Evolutionary conservation across 139 green algal species (phyloP).

Genomic region (Tetratostichococcus sp.): DNA sequence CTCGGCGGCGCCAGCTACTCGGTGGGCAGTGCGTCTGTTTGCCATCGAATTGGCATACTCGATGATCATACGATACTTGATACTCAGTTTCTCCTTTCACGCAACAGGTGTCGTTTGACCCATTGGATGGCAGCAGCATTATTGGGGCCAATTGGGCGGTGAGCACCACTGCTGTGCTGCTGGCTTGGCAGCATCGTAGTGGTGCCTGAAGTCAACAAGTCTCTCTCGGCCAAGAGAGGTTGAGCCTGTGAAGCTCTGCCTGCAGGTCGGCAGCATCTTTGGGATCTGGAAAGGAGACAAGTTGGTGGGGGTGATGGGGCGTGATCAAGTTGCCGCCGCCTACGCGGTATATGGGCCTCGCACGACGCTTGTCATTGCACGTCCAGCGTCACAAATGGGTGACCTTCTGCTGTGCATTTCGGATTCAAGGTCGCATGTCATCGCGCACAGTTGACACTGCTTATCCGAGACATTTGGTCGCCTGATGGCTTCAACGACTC

Average conservation of each 20-base stretch:
- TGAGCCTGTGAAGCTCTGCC: too few relatives aligned
- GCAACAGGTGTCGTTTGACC: constrained; percentile 76
- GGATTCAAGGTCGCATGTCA: too few relatives aligned
- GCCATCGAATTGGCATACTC: too few relatives aligned
- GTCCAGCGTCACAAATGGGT: constrained; percentile 14
- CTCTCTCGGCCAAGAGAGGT: too few relatives aligned
- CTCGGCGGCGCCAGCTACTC: constrained; percentile 48
- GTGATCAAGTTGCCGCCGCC: constrained; percentile 59
- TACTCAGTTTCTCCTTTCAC: neutral
- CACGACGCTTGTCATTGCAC: constrained; percentile 69
- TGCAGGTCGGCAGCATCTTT: constrained; percentile 71
- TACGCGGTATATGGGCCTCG: constrained; percentile 79
- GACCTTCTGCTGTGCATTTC: neutral
- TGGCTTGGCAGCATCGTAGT: neutral
- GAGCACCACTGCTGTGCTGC: neutral
- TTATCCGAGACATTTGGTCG: too few relatives aligned
- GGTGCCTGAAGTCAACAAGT: too few relatives aligned
- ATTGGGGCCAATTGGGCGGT: constrained; percentile 75
- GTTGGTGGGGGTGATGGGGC: constrained; percentile 47
- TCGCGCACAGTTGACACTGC: too few relatives aligned
- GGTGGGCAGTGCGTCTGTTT: too few relatives aligned
- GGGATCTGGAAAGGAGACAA: constrained; percentile 62
- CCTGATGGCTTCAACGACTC: too few relatives aligned
- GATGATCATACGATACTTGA: neutral
- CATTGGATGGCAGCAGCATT: constrained; percentile 75